Percentiles rank a stretch among this genome's conserved stretches.
Evolutionary conservation across 768 basidiomycete species (phyloP).

Genomic region (Cantharellus cinnabarinus): DNA sequence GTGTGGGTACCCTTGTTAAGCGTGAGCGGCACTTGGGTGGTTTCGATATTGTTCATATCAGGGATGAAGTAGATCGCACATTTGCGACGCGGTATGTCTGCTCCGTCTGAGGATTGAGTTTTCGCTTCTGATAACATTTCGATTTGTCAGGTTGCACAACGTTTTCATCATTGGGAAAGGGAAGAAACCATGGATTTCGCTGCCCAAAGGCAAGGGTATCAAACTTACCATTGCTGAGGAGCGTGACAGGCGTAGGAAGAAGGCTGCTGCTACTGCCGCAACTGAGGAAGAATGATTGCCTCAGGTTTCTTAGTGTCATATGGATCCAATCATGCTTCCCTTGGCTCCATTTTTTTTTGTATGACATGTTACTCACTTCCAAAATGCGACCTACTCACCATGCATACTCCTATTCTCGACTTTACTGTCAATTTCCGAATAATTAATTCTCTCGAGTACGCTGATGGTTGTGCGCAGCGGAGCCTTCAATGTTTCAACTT

Average conservation of each 20-base stretch:
- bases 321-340: no score
- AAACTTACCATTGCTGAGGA: conserved; percentile 96
- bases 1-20: conserved; percentile 89
- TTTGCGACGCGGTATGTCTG: conserved; percentile 78
- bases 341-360: no score
- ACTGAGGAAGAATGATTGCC: no score
- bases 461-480: no score
- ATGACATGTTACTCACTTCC: no score
- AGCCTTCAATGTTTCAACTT: no score
- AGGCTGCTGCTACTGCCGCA: conserved; percentile 24
- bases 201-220: conserved; percentile 94
- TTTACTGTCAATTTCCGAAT: no score
- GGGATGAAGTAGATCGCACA: conserved; percentile 83
- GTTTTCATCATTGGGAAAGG: conserved; percentile 98
- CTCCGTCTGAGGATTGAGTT: background rate
- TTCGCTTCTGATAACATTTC: background rate
- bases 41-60: conserved; percentile 97
- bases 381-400: no score
- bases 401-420: no score
- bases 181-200: conserved; percentile 84
- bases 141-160: conserved; percentile 56
- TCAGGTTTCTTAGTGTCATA: no score
- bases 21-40: conserved; percentile 95
- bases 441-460: no score
- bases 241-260: conserved; percentile 78